phyloP scores from a whole-genome alignment of 306 rosid genomes.

The Trifolium subterraneum region DNA sequence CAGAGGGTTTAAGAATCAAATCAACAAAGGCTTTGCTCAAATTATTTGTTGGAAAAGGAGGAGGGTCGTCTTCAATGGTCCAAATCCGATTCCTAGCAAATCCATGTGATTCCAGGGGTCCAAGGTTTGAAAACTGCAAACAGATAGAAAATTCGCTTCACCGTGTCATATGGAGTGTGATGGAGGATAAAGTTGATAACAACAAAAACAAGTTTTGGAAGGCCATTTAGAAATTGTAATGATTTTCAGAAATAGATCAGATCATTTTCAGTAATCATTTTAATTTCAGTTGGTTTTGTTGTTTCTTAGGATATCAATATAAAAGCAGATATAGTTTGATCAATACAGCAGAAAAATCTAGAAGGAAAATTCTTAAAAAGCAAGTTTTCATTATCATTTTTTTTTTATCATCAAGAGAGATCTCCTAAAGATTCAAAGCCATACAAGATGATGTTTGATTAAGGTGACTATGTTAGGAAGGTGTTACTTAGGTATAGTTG shows the following conservation, averaged over 20 bases:
- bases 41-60: slow-evolving; percentile 72
- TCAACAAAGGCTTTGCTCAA: slow-evolving; percentile 72
- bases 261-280: slow-evolving; percentile 1
- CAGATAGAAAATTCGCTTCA: slow-evolving; percentile 44
- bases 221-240: slow-evolving; percentile 26
- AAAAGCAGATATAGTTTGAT: not conserved
- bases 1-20: slow-evolving; percentile 76
- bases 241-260: slow-evolving; percentile 17
- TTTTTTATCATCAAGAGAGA: slow-evolving; percentile 6
- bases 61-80: slow-evolving; percentile 69
- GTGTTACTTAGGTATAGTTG: too few species aligned
- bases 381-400: not conserved
- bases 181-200: not conserved
- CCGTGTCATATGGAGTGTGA: slow-evolving; percentile 22
- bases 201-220: not conserved
- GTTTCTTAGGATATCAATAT: not conserved
- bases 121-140: slow-evolving; percentile 75
- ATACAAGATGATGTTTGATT: not conserved
- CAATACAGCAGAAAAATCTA: slow-evolving; percentile 7
- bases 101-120: slow-evolving; percentile 80
- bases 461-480: not conserved
- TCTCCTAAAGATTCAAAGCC: slow-evolving; percentile 10
- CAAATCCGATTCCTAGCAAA: slow-evolving; percentile 87
- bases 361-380: slow-evolving; percentile 19
- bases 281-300: slow-evolving; percentile 1